phyloP scores from a whole-genome alignment of 2,329 filamentous ascomycete species.

The Hansfordia pulvinata region DNA sequence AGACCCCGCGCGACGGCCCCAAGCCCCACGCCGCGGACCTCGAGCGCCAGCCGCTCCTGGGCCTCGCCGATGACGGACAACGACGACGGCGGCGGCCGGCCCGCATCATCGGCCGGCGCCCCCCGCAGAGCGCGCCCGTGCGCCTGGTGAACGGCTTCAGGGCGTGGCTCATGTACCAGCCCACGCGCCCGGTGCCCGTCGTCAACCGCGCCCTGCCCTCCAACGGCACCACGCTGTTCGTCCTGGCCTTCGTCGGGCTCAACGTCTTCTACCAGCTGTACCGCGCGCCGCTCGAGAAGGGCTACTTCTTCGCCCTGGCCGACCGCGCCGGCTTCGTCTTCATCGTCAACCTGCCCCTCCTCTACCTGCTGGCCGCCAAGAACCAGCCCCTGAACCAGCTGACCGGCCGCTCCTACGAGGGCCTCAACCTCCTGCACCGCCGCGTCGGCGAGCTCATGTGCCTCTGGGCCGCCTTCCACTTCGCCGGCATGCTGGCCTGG shows the following conservation, averaged over 20 bases:
- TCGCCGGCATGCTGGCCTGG: conserved; percentile 40
- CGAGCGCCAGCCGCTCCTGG: conserved; percentile 21
- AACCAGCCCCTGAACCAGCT: conserved; percentile 48
- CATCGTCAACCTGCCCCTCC: conserved; percentile 30
- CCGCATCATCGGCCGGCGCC: no score
- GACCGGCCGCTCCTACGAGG: conserved; percentile 52
- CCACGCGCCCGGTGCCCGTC: conserved; percentile 38
- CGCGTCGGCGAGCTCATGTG: conserved; percentile 49
- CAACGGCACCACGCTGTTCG: conserved; percentile 38
- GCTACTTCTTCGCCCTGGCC: conserved; percentile 41
- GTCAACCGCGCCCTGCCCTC: conserved; percentile 42
- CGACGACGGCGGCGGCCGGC: conserved; percentile 2
- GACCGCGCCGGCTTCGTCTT: conserved; percentile 42
- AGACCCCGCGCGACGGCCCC: conserved; percentile 9
- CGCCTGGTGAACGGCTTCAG: conserved; percentile 4
- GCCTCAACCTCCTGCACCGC: conserved; percentile 52
- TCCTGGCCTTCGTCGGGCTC: conserved; percentile 34
- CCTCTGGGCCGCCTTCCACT: conserved; percentile 42
- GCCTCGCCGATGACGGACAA: no score
- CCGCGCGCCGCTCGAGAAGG: conserved; percentile 28
- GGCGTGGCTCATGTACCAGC: conserved; percentile 44
- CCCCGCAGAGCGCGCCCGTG: conserved; percentile 1
- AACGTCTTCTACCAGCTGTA: conserved; percentile 47
- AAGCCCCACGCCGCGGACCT: conserved; percentile 15
- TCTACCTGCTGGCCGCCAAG: conserved; percentile 53